A percentile compares a stretch with the other conserved stretches of the same genome.
phyloP scores from a whole-genome alignment of 129 eudicot genomes.

The Flaveria sonorensis region DNA sequence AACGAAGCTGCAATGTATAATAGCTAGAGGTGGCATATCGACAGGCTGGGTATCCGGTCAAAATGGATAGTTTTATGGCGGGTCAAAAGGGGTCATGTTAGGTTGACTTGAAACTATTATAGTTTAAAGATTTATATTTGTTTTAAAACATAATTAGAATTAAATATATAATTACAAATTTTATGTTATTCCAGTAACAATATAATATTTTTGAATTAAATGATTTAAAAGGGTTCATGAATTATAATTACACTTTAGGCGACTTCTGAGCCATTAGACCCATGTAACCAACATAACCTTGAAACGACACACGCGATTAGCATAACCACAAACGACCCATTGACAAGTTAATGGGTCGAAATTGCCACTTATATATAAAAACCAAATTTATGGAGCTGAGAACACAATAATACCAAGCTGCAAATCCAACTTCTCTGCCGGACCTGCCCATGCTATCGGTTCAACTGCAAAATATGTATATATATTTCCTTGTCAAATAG shows the following conservation, averaged over 20 bases:
- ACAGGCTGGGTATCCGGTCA: no score
- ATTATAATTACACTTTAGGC: background rate
- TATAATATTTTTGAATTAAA: no score
- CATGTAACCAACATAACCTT: background rate
- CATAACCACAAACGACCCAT: background rate
- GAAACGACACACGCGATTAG: background rate
- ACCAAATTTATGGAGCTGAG: constrained; percentile 5
- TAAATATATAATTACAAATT: background rate
- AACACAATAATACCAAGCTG: constrained; percentile 43
- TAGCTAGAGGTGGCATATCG: constrained; percentile 2
- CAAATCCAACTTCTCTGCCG: constrained; percentile 44
- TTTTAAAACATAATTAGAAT: background rate
- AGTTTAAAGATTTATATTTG: background rate
- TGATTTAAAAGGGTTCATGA: background rate
- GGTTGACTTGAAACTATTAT: background rate
- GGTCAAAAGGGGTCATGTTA: background rate
- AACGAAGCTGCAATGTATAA: background rate
- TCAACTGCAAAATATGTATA: constrained; percentile 34
- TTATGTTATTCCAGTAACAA: background rate
- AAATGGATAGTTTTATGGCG: background rate
- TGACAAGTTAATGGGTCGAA: constrained; percentile 2
- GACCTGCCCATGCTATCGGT: constrained; percentile 56
- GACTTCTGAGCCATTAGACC: background rate
- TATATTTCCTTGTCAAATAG: background rate
- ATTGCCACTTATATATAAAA: background rate